Evolutionary conservation across 75 land plant species (phyloP).

Genomic region (Cryptomeria japonica): DNA sequence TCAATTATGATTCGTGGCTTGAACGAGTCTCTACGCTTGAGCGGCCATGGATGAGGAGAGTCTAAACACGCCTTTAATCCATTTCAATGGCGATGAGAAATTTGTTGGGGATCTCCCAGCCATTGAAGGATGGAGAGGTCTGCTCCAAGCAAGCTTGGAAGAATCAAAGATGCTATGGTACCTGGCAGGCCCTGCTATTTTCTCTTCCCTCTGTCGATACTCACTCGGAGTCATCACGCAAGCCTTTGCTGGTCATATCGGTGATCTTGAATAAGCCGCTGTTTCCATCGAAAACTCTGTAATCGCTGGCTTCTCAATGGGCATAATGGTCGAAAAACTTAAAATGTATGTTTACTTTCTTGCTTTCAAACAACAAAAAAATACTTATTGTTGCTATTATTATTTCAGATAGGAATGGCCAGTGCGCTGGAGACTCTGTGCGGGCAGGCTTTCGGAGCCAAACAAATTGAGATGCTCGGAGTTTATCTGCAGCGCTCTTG

Average conservation of each 20-base stretch:
- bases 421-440: too few relatives aligned
- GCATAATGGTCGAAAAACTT: slow-evolving; percentile 12
- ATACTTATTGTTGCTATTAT: too few relatives aligned
- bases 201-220: slow-evolving; percentile 18
- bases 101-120: not conserved
- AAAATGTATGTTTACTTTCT: too few relatives aligned
- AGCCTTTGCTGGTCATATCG: slow-evolving; percentile 26
- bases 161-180: slow-evolving; percentile 27
- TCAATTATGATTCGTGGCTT: too few relatives aligned
- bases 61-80: too few relatives aligned
- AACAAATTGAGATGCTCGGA: too few relatives aligned
- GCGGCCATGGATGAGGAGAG: too few relatives aligned
- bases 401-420: too few relatives aligned
- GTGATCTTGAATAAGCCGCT: slow-evolving; percentile 19
- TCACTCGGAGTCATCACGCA: slow-evolving; percentile 26
- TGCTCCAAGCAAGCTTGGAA: not conserved
- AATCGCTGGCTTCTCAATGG: slow-evolving; percentile 23
- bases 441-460: too few relatives aligned
- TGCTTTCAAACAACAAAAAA: too few relatives aligned
- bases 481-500: too few relatives aligned
- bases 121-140: not conserved
- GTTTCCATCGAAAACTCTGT: slow-evolving; percentile 21
- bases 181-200: slow-evolving; percentile 25
- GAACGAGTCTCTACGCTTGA: too few relatives aligned
- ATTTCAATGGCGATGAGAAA: not conserved